Base-by-base conservation (phyloP, 345 rosid species). In the Gossypium thurberi region DNA sequence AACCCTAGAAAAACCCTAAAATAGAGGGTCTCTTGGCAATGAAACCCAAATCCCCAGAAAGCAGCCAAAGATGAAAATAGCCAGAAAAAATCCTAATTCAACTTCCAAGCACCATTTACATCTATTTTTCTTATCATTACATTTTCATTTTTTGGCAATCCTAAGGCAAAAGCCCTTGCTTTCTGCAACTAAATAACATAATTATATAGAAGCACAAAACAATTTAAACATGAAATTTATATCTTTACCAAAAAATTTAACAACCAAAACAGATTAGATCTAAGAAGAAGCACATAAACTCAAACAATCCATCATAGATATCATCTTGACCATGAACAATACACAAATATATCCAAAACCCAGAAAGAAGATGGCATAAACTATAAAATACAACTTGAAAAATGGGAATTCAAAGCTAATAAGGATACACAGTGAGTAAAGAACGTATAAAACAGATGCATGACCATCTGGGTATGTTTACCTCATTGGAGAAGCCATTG, bases 401-500 rank as follows among this genome's bases (percentile, higher is more conserved):
- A 68, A 15, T 28, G 58, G 23, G 58, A 50, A 68, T 50, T 51
- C 72, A 68, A 68, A 28, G 72, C 46, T 26, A 33, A 33, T 33
- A 33, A 33, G 40, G 40, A 33, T 33, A 33, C 40, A 33, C 40
- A 5, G 40, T 33, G 40, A 33, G 40, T 33, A 33, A 33, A 33
- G 40, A 33, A 33, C 37, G 37, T 33, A 4, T 33, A 33, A 68
- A 55, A 18, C 21, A 55, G 26, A 50, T 69, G 46, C 10, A 51
- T 51, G 25, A 44, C 2, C 25, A 69, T 28, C 72, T 14, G 48
- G 12, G 47, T 40, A 37, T 40, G 2, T 62, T 67, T 72, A 72
- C 75, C 75, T 72, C 75, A 47, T 60, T 26, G 69, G 46, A 61
- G 75, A 43, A 47, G 58, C 69, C 75, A 26, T 72, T 46, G 69